These are phyloP conservation scores for Raphanus sativus DNA, from an alignment of 345 rosid genomes.

Conservation along the genomic window DNA sequence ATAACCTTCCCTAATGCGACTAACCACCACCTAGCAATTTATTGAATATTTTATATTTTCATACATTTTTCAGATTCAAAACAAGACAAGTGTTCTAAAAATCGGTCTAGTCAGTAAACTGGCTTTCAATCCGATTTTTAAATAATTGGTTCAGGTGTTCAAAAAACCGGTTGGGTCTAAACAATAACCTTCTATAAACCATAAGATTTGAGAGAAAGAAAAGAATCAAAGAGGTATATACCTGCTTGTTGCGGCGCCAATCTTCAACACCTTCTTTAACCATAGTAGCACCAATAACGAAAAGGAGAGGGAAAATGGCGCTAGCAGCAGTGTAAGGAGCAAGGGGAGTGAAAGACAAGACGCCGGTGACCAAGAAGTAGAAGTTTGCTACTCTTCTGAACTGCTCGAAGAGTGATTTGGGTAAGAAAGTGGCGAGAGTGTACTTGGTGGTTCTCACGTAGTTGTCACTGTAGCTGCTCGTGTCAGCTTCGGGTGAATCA, in stretches of 20 bases:
- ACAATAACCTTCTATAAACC: not conserved
- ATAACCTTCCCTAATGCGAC: not conserved
- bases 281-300: constrained; percentile 84
- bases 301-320: constrained; percentile 69
- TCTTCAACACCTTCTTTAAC: constrained; percentile 89
- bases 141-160: not conserved
- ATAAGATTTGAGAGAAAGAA: constrained; percentile 1
- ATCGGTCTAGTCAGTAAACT: too few species aligned
- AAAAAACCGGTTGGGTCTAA: not conserved
- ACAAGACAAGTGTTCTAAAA: too few species aligned
- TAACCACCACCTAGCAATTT: too few species aligned
- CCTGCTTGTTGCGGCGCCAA: constrained; percentile 82
- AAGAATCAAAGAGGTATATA: constrained; percentile 4
- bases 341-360: constrained; percentile 69
- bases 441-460: constrained; percentile 81
- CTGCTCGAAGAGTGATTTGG: constrained; percentile 95
- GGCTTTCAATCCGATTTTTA: not conserved
- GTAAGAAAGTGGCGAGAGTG: constrained; percentile 71
- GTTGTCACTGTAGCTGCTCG: constrained; percentile 51
- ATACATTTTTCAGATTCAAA: too few species aligned
- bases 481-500: constrained; percentile 55
- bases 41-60: too few species aligned
- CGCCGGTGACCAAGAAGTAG: constrained; percentile 70
- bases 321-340: constrained; percentile 73
- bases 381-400: constrained; percentile 95